Evolutionary conservation across 2,329 filamentous ascomycete species (phyloP), one percentile per base, ranked within the genome.

Genomic region (Colletotrichum sp.): DNA sequence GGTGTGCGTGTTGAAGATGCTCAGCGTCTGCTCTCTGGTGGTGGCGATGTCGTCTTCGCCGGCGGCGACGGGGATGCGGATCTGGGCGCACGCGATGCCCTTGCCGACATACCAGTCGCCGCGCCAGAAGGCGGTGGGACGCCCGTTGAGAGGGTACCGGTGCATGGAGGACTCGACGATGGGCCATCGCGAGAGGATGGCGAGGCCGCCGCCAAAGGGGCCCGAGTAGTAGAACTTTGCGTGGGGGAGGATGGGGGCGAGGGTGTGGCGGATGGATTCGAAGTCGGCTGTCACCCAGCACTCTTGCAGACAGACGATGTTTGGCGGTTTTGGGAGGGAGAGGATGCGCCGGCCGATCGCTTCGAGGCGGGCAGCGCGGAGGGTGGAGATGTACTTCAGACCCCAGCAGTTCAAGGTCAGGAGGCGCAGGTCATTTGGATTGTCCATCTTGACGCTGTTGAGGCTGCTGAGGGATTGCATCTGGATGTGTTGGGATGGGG

Each of bases 91-190:
- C 8, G 96, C 97, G 57, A 99, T 93, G 18, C 97, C 97, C 83
- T 99, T 99, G 0, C 97, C 97, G 12, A 98, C 96, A 82, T 93
- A 99, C 95, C 96, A 99, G 84, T 99, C 96, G 13, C 97, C 97
- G 76, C 96, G 90, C 86, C 94, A 98, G 85, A 99, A 98, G 6
- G 96, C 96, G 12, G 96, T 96, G 7, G 97, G 97, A 21, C 96
- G 91, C 21, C 97, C 97, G 83, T 98, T 98, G 69, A 99, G 90
- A n/a, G 95, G 92, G 83, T 98, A 99, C 5, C 89, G 90, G 79
- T 92, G 90, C 95, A 99, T 98, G 81, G 90, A 93, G 84, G 93
- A 96, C 86, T 98, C 95, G 81, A 95, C 93, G 78, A 99, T 96
- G 26, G 96, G 96, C 95, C 96, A 99, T 89, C 92, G 91, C 64